Evolutionary conservation across 345 rosid species (phyloP).

Genomic region (Nephelium lappaceum): DNA sequence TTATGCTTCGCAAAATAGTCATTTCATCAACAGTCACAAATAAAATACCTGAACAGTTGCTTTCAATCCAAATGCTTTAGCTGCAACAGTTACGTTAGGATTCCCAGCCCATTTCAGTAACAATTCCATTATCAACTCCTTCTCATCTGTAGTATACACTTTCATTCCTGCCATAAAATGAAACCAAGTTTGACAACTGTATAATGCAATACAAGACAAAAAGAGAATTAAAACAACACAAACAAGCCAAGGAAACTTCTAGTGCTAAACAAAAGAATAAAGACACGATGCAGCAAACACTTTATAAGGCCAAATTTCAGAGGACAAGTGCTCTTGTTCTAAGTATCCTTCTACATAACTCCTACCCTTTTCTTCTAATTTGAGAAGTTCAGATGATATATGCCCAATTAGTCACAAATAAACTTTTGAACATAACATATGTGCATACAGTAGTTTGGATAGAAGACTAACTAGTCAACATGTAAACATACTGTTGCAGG

Average conservation of each 20-base stretch:
- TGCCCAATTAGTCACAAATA: not conserved
- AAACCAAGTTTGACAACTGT: not conserved
- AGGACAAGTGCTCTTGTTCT: not conserved
- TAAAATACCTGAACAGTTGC: conserved; percentile 75
- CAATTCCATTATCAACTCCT: conserved; percentile 92
- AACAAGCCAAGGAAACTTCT: not conserved
- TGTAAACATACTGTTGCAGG: too few species aligned
- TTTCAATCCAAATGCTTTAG: conserved; percentile 86
- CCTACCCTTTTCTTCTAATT: not conserved
- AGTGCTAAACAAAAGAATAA: not conserved
- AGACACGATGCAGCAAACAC: not conserved
- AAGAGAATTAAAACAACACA: not conserved
- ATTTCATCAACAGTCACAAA: conserved; percentile 9
- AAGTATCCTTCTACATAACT: not conserved
- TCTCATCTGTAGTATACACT: conserved; percentile 87
- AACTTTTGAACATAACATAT: not conserved
- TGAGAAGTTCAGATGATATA: not conserved
- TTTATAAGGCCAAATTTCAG: not conserved
- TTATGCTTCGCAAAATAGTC: not conserved
- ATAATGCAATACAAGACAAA: not conserved
- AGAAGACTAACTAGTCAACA: too few species aligned
- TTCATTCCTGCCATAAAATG: conserved; percentile 68
- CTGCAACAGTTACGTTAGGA: conserved; percentile 74
- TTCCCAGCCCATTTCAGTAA: conserved; percentile 92
- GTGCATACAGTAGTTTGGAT: too few species aligned